Evolutionary conservation across 257 asterid species (phyloP).

Genomic region (Fraxinus americana): DNA sequence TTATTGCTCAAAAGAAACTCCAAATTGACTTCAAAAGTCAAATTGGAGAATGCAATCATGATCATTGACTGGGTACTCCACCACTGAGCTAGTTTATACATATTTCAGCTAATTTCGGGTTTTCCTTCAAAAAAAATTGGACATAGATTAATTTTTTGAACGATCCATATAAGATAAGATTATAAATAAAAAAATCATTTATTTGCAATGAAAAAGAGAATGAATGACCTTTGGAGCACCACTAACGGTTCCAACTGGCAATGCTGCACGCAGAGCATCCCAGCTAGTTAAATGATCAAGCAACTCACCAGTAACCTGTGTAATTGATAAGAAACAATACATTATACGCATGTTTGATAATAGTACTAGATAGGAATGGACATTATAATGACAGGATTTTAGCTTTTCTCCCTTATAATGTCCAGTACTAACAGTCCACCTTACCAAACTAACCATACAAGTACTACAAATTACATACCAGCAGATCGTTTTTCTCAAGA

Average conservation of each 20-base stretch:
- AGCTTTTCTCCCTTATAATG: not conserved
- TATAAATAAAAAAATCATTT: conserved; percentile 14
- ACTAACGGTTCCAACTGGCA: conserved; percentile 99
- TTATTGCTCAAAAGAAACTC: not conserved
- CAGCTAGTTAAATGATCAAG: conserved; percentile 76
- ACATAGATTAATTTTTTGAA: not conserved
- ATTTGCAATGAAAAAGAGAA: conserved; percentile 15
- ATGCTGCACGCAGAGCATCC: conserved; percentile 96
- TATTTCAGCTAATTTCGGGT: not conserved
- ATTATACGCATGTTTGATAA: not conserved
- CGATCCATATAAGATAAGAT: not conserved
- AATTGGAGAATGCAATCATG: not conserved
- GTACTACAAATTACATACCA: conserved; percentile 10
- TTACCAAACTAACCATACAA: not conserved
- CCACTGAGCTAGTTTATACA: not conserved
- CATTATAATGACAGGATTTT: no score
- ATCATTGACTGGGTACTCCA: not conserved
- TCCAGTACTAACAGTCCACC: not conserved
- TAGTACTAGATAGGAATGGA: not conserved
- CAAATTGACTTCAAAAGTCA: not conserved
- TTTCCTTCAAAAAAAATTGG: conserved; percentile 1
- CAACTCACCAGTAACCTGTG: conserved; percentile 89
- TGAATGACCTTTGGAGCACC: conserved; percentile 96
- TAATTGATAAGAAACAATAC: conserved; percentile 21
- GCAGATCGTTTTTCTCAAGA: not conserved